These are phyloP conservation scores for Blepharisma stoltei DNA, from an alignment of 73 alveolate genomes.

Conservation along the genomic window DNA sequence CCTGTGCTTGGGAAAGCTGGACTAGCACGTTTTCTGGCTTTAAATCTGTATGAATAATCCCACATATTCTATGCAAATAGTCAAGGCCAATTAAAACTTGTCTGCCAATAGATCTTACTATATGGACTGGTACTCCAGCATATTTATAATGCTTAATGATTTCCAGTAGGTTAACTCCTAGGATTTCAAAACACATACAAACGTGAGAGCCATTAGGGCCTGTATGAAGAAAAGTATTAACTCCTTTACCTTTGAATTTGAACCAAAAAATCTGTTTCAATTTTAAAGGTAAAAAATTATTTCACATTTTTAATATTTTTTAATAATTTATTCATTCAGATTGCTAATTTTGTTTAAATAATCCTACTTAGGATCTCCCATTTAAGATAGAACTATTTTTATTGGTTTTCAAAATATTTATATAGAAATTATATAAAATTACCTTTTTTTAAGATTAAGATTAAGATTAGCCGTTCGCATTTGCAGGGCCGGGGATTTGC, in stretches of 20 bases:
- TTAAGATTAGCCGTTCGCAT: too few species aligned
- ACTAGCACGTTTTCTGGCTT: slow-evolving; percentile 94
- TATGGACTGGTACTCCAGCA: slow-evolving; percentile 71
- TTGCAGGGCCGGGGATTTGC: too few species aligned
- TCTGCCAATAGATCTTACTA: slow-evolving; percentile 72
- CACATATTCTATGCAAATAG: slow-evolving; percentile 89
- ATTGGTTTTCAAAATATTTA: too few species aligned
- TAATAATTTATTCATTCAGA: too few species aligned
- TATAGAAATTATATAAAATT: too few species aligned
- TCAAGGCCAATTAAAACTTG: slow-evolving; percentile 95
- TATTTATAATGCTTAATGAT: slow-evolving; percentile 84
- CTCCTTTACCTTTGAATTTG: too few species aligned
- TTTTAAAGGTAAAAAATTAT: slow-evolving; percentile 37
- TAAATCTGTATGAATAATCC: slow-evolving; percentile 93
- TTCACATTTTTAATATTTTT: not conserved
- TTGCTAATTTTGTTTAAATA: too few species aligned
- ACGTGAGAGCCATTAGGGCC: slow-evolving; percentile 89
- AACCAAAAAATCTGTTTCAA: too few species aligned
- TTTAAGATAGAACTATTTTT: too few species aligned
- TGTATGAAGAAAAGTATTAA: slow-evolving; percentile 80
- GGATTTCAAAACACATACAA: slow-evolving; percentile 97
- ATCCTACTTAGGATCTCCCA: too few species aligned
- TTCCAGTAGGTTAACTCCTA: slow-evolving; percentile 97
- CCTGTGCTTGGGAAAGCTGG: slow-evolving; percentile 70
- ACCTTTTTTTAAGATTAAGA: too few species aligned